These are phyloP conservation scores for Sporothrix humicola DNA, from an alignment of 2,329 filamentous ascomycete species.

Conservation along the genomic window DNA sequence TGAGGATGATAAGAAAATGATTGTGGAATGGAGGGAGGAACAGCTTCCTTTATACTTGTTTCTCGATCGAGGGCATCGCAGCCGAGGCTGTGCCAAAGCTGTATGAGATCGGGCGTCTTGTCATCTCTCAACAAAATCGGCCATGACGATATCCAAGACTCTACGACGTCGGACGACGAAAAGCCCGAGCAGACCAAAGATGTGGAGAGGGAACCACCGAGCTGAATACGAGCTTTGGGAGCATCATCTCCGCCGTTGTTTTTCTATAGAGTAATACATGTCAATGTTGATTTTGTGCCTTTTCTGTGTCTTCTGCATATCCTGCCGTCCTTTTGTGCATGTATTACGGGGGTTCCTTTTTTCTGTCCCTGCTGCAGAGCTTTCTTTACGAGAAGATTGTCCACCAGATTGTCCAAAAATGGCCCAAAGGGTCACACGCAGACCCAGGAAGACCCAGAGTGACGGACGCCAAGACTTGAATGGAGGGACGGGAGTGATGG, in stretches of 20 bases:
- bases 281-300: not conserved
- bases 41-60: not conserved
- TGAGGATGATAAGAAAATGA: not conserved
- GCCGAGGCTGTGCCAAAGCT: not conserved
- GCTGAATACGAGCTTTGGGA: conserved; percentile 19
- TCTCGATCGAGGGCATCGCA: not conserved
- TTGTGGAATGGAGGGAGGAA: not conserved
- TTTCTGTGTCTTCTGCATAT: not conserved
- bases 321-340: not conserved
- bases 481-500: not conserved
- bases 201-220: not conserved
- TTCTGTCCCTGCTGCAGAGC: no score
- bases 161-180: not conserved
- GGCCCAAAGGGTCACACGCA: conserved; percentile 4
- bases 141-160: conserved; percentile 7
- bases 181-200: not conserved
- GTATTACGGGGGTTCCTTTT: no score
- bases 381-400: conserved; percentile 6
- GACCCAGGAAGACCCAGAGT: not conserved
- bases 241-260: not conserved
- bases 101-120: not conserved
- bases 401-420: not conserved
- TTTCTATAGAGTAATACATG: not conserved
- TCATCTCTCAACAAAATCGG: no score
- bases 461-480: conserved; percentile 1